A percentile compares a stretch with the other conserved stretches of the same genome.
phyloP scores from a whole-genome alignment of 2,329 filamentous ascomycete genomes.

The Chaetomium sp. region DNA sequence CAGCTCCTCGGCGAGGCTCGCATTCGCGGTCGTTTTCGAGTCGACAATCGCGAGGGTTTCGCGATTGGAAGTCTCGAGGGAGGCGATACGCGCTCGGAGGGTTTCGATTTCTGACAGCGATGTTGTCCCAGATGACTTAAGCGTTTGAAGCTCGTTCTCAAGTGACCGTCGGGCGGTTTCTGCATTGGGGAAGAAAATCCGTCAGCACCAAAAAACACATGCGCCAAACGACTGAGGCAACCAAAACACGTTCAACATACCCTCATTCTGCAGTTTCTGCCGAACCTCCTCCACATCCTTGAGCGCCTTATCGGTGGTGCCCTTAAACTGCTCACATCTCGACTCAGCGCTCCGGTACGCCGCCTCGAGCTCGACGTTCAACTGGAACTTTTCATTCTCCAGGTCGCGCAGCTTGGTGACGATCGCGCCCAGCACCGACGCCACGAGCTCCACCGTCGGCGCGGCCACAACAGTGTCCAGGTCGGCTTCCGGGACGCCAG shows the following conservation, averaged over 20 bases:
- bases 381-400: constrained; percentile 78
- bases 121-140: constrained; percentile 68
- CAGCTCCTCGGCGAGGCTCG: constrained; percentile 78
- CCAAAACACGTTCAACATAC: constrained; percentile 40
- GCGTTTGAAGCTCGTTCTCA: constrained; percentile 72
- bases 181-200: constrained; percentile 32
- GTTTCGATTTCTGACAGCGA: constrained; percentile 69
- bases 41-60: constrained; percentile 86
- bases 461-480: constrained; percentile 55
- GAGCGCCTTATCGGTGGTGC: constrained; percentile 72
- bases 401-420: constrained; percentile 74
- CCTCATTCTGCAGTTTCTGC: constrained; percentile 74
- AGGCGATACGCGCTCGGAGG: constrained; percentile 74
- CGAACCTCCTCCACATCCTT: constrained; percentile 78
- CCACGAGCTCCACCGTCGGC: constrained; percentile 73
- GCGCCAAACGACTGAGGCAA: too few species aligned
- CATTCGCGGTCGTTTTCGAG: constrained; percentile 79
- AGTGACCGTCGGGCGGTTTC: constrained; percentile 70
- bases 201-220: too few species aligned
- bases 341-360: constrained; percentile 77
- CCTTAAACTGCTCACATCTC: constrained; percentile 74
- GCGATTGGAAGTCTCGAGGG: constrained; percentile 85
- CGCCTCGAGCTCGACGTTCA: constrained; percentile 90
- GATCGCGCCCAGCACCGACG: constrained; percentile 66
- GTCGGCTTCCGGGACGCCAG: constrained; percentile 59